A percentile compares a stretch with the other conserved stretches of the same genome.
Conservation (phyloP, 1,284 basidiomycete genomes). For the Cutaneotrichosporon sp. region DNA sequence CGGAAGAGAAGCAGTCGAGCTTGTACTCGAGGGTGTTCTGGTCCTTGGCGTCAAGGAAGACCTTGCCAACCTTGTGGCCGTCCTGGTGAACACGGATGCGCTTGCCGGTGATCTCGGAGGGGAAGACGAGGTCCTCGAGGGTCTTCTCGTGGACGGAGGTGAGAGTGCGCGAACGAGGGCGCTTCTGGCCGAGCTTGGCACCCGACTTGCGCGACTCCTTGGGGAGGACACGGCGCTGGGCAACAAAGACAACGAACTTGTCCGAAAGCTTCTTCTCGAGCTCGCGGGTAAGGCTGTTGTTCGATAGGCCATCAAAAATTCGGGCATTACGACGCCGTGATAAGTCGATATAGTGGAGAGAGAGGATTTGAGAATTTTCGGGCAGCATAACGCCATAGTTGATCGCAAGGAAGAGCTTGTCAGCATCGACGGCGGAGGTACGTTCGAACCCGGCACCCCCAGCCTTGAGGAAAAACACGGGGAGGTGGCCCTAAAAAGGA, state of each 20-base stretch:
- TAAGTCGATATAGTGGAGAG: too few relatives aligned
- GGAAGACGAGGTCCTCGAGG: constrained; percentile 98
- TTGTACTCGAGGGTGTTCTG: constrained; percentile 99
- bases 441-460: constrained; percentile 13
- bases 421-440: constrained; percentile 14
- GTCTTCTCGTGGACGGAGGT: constrained; percentile 97
- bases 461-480: constrained; percentile 22
- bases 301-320: constrained; percentile 10
- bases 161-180: constrained; percentile 93
- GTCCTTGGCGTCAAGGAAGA: constrained; percentile 99
- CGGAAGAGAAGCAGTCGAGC: constrained; percentile 53
- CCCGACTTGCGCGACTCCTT: constrained; percentile 93
- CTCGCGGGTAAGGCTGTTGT: constrained; percentile 84
- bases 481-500: constrained; percentile 50
- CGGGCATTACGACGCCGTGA: constrained; percentile 20
- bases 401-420: constrained; percentile 7
- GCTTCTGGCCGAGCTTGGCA: constrained; percentile 75
- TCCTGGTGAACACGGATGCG: constrained; percentile 85
- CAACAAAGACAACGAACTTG: constrained; percentile 96
- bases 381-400: constrained; percentile 8
- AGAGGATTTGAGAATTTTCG: too few relatives aligned
- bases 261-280: constrained; percentile 97
- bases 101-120: constrained; percentile 98
- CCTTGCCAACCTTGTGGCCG: constrained; percentile 88
- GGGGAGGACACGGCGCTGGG: constrained; percentile 96